phyloP scores from a whole-genome alignment of 305 asterid species.

The Fraxinus dipetala region DNA sequence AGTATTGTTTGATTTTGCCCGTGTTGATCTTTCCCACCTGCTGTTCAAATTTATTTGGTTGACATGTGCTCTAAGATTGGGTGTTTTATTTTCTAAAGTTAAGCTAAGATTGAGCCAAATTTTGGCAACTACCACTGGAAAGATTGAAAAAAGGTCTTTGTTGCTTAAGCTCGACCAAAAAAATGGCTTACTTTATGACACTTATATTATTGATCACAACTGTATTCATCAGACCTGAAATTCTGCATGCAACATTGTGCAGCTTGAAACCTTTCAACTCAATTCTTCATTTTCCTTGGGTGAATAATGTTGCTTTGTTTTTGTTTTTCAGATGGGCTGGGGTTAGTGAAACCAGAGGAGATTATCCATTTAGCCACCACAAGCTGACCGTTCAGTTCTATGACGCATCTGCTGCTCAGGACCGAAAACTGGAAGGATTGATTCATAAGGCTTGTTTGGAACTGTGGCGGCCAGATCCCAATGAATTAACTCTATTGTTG shows the following conservation, averaged over 20 bases:
- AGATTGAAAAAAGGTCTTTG: background rate
- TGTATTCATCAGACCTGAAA: background rate
- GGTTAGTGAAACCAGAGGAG: conserved; percentile 83
- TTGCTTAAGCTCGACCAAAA: conserved; percentile 12
- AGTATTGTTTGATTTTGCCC: background rate
- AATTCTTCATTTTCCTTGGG: conserved; percentile 12
- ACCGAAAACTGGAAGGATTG: conserved; percentile 84
- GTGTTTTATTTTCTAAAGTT: background rate
- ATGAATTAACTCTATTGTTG: conserved; percentile 66
- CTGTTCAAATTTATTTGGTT: background rate
- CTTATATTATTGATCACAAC: background rate
- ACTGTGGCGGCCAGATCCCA: conserved; percentile 94
- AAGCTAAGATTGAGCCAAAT: background rate
- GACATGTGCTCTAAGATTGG: background rate
- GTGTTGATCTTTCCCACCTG: background rate
- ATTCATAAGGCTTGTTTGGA: conserved; percentile 92
- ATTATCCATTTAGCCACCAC: conserved; percentile 96
- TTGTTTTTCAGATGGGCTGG: conserved; percentile 74
- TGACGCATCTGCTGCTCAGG: conserved; percentile 89
- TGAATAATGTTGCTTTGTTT: conserved; percentile 17
- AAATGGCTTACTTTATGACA: background rate
- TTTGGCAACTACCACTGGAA: background rate
- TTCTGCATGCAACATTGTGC: conserved; percentile 8
- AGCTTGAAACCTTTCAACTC: background rate
- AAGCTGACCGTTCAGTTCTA: conserved; percentile 91